These are phyloP conservation scores for Quercus parvula DNA, from an alignment of 306 rosid species.

Conservation along the genomic window DNA sequence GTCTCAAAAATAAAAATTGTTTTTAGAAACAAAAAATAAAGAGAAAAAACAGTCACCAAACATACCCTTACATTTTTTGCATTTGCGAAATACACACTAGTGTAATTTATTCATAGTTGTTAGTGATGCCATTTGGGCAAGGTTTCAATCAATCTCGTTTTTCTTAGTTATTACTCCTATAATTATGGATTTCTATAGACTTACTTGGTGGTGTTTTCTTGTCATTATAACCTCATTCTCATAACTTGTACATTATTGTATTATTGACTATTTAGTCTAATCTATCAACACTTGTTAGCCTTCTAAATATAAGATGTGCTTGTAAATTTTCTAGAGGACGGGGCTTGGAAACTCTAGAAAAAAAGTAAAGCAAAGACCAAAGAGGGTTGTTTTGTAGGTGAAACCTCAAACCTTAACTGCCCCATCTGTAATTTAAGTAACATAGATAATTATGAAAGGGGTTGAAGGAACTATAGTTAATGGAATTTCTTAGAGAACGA, in stretches of 20 bases:
- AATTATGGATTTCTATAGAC: neutral
- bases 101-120: too few relatives aligned
- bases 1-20: too few relatives aligned
- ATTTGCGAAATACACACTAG: too few relatives aligned
- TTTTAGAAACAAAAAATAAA: too few relatives aligned
- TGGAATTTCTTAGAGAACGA: neutral
- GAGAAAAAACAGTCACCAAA: too few relatives aligned
- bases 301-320: neutral
- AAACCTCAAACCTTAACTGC: neutral
- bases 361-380: neutral
- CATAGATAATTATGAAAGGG: neutral
- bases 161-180: neutral
- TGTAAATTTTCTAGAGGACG: neutral
- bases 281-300: too few relatives aligned
- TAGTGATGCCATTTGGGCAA: conserved; percentile 40
- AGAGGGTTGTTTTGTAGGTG: neutral
- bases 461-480: neutral
- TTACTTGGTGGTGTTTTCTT: too few relatives aligned
- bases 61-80: too few relatives aligned
- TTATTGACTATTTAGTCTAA: too few relatives aligned
- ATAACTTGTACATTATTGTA: too few relatives aligned
- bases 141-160: conserved; percentile 33
- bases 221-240: too few relatives aligned
- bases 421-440: neutral
- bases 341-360: neutral